These are phyloP conservation scores for Sclerotinia sclerotiorum DNA, from an alignment of 2,329 filamentous ascomycete genomes.

Conservation along the genomic window DNA sequence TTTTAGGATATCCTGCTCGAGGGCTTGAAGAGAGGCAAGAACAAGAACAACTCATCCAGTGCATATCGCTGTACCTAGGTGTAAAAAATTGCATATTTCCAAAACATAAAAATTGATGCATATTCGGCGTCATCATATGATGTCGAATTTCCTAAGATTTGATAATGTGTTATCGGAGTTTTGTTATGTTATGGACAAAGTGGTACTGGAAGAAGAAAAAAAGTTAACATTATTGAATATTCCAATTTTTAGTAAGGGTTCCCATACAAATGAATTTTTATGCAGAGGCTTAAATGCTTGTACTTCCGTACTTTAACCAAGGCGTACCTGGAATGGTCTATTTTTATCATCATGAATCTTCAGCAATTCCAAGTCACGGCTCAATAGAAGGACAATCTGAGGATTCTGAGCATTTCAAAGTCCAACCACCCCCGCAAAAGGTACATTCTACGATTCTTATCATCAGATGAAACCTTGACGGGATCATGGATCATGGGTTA, in stretches of 20 bases:
- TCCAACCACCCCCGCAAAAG: constrained; percentile 15
- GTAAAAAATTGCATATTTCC: neutral
- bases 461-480: constrained; percentile 11
- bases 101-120: neutral
- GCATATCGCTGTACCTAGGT: neutral
- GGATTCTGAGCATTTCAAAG: neutral
- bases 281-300: neutral
- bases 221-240: neutral
- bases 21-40: neutral
- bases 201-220: neutral
- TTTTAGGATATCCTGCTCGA: neutral
- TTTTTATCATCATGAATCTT: constrained; percentile 7
- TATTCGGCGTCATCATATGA: neutral
- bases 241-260: constrained; percentile 2
- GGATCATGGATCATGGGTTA: neutral
- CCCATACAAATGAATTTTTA: neutral
- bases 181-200: neutral
- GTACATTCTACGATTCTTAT: neutral
- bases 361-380: neutral
- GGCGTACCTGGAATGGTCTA: neutral
- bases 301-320: neutral
- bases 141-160: constrained; percentile 3
- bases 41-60: neutral
- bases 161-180: neutral
- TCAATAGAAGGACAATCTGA: constrained; percentile 4